Evolutionary conservation across 2,329 filamentous ascomycete species (phyloP).

Genomic region (Taxawa tesnikishii): DNA sequence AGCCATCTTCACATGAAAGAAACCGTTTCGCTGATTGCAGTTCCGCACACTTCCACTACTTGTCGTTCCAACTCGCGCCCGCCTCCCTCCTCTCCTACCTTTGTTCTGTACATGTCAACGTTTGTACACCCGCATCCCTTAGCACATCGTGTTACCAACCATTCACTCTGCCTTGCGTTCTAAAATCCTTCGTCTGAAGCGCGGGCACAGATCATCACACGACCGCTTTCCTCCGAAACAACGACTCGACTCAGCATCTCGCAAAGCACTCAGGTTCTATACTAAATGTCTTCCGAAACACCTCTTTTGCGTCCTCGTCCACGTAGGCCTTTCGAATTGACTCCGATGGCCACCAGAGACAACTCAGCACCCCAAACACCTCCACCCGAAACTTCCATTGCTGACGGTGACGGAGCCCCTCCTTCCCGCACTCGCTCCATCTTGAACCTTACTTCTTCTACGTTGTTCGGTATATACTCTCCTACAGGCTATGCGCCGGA

Average conservation of each 20-base stretch:
- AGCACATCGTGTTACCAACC: too few species aligned
- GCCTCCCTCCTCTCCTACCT: too few species aligned
- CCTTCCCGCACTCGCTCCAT: conserved; percentile 59
- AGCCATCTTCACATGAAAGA: too few species aligned
- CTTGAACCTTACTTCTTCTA: conserved; percentile 77
- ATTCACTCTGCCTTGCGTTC: too few species aligned
- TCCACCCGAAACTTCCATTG: conserved; percentile 12
- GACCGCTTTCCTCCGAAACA: too few species aligned
- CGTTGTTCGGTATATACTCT: conserved; percentile 83
- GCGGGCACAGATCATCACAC: too few species aligned
- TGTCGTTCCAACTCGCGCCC: too few species aligned
- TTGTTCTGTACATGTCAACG: too few species aligned
- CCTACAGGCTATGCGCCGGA: conserved; percentile 45
- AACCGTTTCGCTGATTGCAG: too few species aligned
- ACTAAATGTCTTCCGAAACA: conserved; percentile 8
- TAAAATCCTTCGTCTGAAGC: too few species aligned
- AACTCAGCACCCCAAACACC: conserved; percentile 13
- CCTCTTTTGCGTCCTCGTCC: conserved; percentile 49
- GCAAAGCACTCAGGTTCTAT: conserved; percentile 37
- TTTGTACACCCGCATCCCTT: too few species aligned
- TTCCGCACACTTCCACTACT: too few species aligned
- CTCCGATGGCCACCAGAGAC: conserved; percentile 24
- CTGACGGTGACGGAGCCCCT: conserved; percentile 26
- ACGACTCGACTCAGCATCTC: conserved; percentile 79
- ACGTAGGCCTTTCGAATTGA: conserved; percentile 56